Percentiles rank a stretch among this genome's conserved stretches.
Conservation (phyloP, 768 basidiomycete genomes). For the Clavulina sp. region DNA sequence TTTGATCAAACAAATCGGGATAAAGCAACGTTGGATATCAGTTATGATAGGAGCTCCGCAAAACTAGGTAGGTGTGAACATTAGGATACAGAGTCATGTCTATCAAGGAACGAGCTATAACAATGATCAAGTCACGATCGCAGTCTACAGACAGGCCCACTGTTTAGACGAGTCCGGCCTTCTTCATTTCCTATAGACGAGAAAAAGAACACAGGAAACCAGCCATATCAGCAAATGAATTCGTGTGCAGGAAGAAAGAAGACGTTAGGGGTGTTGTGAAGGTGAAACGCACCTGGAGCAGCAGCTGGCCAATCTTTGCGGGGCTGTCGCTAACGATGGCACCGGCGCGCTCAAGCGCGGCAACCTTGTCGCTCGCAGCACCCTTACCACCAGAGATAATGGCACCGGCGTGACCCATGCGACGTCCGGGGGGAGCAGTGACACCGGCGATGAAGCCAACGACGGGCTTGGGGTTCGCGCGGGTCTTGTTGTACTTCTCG, state of each 20-base stretch:
- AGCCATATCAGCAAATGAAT: neutral
- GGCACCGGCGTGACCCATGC: constrained; percentile 97
- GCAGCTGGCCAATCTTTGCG: constrained; percentile 78
- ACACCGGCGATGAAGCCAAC: constrained; percentile 96
- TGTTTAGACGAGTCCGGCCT: constrained; percentile 2
- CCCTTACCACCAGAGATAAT: constrained; percentile 98
- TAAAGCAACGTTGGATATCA: too few relatives aligned
- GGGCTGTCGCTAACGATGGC: constrained; percentile 89
- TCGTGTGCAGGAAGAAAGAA: neutral
- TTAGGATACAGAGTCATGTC: too few relatives aligned
- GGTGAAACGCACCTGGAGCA: constrained; percentile 65
- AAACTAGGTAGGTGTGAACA: too few relatives aligned
- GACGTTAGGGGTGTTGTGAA: too few relatives aligned
- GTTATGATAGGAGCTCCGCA: too few relatives aligned
- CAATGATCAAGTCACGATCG: too few relatives aligned
- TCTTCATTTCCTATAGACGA: neutral
- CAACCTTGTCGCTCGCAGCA: constrained; percentile 89
- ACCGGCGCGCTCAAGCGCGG: constrained; percentile 77
- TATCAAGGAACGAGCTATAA: too few relatives aligned
- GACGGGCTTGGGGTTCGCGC: constrained; percentile 77
- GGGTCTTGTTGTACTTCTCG: constrained; percentile 80
- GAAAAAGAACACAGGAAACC: neutral
- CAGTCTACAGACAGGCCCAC: too few relatives aligned
- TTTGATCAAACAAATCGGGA: too few relatives aligned
- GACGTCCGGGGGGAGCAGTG: constrained; percentile 91